These are phyloP conservation scores for Phytopythium aichiense DNA, from an alignment of 352 stramenopile genomes.

Conservation along the genomic window DNA sequence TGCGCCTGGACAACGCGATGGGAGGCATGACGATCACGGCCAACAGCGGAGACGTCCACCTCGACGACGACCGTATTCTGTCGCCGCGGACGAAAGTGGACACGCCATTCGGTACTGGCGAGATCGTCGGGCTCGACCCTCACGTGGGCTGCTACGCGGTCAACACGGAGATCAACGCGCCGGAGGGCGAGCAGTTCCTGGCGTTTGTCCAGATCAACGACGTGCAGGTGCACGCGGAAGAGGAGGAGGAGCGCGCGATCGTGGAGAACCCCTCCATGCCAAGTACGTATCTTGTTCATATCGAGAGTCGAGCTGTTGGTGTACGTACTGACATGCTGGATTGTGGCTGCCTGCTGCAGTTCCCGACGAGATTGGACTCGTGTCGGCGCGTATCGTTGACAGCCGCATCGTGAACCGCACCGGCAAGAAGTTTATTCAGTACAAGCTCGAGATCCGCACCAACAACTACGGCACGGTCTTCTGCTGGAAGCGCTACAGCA, in stretches of 20 bases:
- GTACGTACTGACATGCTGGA: neutral
- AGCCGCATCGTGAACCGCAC: slow-evolving; percentile 79
- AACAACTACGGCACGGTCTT: slow-evolving; percentile 86
- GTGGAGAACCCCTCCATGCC: slow-evolving; percentile 74
- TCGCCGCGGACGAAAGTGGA: slow-evolving; percentile 82
- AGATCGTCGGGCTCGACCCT: slow-evolving; percentile 79
- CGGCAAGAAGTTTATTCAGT: slow-evolving; percentile 88
- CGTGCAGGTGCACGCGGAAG: slow-evolving; percentile 58
- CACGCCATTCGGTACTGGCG: slow-evolving; percentile 78
- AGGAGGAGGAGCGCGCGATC: slow-evolving; percentile 75
- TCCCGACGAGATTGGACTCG: slow-evolving; percentile 76
- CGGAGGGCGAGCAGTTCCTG: slow-evolving; percentile 76
- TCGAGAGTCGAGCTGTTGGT: slow-evolving; percentile 12
- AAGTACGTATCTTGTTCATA: slow-evolving; percentile 43
- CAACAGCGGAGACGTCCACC: slow-evolving; percentile 62
- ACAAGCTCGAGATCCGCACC: slow-evolving; percentile 87
- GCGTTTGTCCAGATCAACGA: slow-evolving; percentile 84
- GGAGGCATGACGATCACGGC: slow-evolving; percentile 68
- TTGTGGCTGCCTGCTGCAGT: slow-evolving; percentile 33
- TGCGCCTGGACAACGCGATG: slow-evolving; percentile 65
- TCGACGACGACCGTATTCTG: slow-evolving; percentile 84
- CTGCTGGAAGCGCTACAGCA: slow-evolving; percentile 89
- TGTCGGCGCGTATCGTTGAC: slow-evolving; percentile 81
- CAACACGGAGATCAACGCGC: slow-evolving; percentile 73
- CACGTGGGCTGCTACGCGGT: slow-evolving; percentile 88